Percentiles rank a stretch among this genome's conserved stretches.
phyloP scores from a whole-genome alignment of 2,329 filamentous ascomycete genomes.

The Colletotrichum filicis region DNA sequence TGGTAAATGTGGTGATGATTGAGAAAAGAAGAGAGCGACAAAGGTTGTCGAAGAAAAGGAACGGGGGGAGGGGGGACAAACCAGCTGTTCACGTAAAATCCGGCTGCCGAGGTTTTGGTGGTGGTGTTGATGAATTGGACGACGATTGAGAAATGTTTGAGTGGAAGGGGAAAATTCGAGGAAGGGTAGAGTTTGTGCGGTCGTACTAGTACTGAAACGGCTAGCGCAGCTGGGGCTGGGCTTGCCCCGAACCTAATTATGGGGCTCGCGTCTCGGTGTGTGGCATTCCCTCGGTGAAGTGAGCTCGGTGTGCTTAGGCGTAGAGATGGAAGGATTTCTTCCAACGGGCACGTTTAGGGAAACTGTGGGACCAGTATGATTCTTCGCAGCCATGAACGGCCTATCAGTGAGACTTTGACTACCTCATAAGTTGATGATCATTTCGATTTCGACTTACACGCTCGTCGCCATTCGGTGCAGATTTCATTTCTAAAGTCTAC shows the following conservation, averaged over 20 bases:
- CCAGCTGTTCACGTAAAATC: slow-evolving; percentile 39
- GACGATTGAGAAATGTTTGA: neutral
- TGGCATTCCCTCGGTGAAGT: neutral
- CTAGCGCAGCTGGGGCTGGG: slow-evolving; percentile 44
- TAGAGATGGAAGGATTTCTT: neutral
- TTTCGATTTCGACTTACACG: neutral
- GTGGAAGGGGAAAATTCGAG: slow-evolving; percentile 42
- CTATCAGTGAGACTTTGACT: neutral
- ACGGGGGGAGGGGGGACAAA: slow-evolving; percentile 41
- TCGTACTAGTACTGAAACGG: slow-evolving; percentile 40
- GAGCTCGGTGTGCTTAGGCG: neutral
- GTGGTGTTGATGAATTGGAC: slow-evolving; percentile 29
- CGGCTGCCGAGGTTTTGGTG: slow-evolving; percentile 36
- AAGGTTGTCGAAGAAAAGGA: neutral
- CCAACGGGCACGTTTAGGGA: neutral
- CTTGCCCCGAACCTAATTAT: slow-evolving; percentile 40
- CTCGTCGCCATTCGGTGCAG: neutral
- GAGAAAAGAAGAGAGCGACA: neutral
- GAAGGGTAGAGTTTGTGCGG: slow-evolving; percentile 46
- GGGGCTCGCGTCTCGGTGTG: neutral
- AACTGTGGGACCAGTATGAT: neutral
- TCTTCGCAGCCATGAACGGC: neutral
- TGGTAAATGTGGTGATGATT: neutral
- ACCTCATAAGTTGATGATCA: neutral
- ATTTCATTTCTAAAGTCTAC: neutral